Base-by-base conservation (phyloP, 495 filamentous ascomycete genomes). In the Lasiosphaeriaceae sp. region DNA sequence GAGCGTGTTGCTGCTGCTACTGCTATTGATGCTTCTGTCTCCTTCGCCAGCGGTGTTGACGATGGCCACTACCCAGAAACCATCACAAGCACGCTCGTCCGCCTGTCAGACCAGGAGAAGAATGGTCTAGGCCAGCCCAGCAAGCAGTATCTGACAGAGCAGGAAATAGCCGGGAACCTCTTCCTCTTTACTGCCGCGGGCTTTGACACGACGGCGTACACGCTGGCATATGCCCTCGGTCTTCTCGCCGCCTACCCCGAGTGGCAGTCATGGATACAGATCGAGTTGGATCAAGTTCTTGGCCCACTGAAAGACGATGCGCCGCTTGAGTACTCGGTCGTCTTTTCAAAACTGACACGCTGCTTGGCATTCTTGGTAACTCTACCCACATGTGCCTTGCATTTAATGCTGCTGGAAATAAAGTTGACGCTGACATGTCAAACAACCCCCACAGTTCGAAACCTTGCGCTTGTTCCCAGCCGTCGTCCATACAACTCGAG, bases 181-280 rank as follows among this genome's bases (percentile, higher is more conserved):
- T 83, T 78, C 56, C 63, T 78, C 19, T 82, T 81, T 57, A 81
- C 68, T 20, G 64, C 69, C 5, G 81, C 80, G 1, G 81, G 80
- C 2, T 77, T 74, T 55, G 79, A 83, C 47, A 80, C 80, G 0
- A 81, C 79, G 1, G 75, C 77, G 1, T 78, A 71, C 41, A 78
- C 77, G 0, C 55, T 83, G 31, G 62, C 73, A 0, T 78, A 73
- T 55, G 71, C 79, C 2, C 48, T 80, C 7, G 58, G 66, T 0
- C 58, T 80, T 3, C 63, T 83, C 7, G 72, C 80, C 2, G 58
- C 64, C 11, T 66, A 78, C 57, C 73, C 77, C 0, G 45, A 77
- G 47, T 77, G 63, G 71, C 80, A 84, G 58, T 47, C 37, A 1
- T 63, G 45, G 59, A 48, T 70, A 52, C 47, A 61, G 59, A 43